A percentile compares a stretch with the other conserved stretches of the same genome.
phyloP scores from a whole-genome alignment of 345 rosid genomes.

The Citrus cavaleriei region DNA sequence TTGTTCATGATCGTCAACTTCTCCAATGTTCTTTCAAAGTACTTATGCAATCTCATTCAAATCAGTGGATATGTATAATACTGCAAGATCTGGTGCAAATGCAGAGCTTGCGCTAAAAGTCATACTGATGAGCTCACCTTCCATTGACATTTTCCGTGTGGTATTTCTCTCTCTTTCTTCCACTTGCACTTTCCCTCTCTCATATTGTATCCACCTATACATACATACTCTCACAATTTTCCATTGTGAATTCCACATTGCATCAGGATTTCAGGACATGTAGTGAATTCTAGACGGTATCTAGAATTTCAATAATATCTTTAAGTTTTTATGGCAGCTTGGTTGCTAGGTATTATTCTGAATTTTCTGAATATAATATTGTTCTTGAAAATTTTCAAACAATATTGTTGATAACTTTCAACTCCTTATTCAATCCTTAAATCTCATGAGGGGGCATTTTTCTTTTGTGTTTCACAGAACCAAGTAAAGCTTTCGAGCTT shows the following conservation, averaged over 20 bases:
- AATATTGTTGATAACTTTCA: neutral
- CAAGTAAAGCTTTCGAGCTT: conserved; percentile 56
- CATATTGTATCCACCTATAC: neutral
- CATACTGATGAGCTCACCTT: conserved; percentile 69
- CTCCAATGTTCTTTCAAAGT: neutral
- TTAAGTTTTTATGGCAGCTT: neutral
- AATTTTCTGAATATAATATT: neutral
- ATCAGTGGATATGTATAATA: conserved; percentile 22
- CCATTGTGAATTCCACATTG: neutral
- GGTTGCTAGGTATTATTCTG: neutral
- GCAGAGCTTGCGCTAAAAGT: conserved; percentile 59
- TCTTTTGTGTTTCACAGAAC: conserved; percentile 43
- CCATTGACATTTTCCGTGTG: conserved; percentile 51
- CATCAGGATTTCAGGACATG: neutral
- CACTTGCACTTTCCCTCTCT: neutral
- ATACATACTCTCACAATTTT: neutral
- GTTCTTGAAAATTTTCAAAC: neutral
- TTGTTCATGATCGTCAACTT: neutral
- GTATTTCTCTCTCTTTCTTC: conserved; percentile 32
- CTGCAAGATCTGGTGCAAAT: conserved; percentile 28
- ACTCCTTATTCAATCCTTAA: neutral
- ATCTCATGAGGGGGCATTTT: neutral
- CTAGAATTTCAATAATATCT: neutral
- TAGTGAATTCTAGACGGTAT: neutral
- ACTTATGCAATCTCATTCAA: neutral